Base-by-base conservation (phyloP, 371 early-diverging fungal species). In the Dentiscutata heterogama region DNA sequence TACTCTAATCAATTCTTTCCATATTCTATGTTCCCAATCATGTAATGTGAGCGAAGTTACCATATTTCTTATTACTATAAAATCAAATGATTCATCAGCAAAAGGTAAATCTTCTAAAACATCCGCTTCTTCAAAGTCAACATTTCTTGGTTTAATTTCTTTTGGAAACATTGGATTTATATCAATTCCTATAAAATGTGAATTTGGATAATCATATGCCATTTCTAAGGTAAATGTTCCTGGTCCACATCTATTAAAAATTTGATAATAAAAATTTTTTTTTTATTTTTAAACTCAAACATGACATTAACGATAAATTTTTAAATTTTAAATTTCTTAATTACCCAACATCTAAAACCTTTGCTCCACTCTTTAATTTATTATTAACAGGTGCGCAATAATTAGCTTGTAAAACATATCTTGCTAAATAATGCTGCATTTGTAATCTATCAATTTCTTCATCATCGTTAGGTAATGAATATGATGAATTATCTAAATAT, bases 131-230 rank as follows among this genome's bases (percentile, higher is more conserved):
- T 84, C 86, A 74, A 87, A 87, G 64, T 88, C 84, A 7, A 88
- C 86, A 81, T 92, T 92, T 54, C 54, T 78, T 7, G 92, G 92
- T 73, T 90, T 90, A 68, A 90, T 90, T 27, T 88, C 83, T 4
- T 84, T 80, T 0, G 92, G 92, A 71, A 89, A 92, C 83, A 89
- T 86, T 25, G 90, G 82, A 16, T 85, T 85, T 77, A 89, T 85
- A 83, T 92, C 92, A 11, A 92, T 83, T 25, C 92, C 92, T 72
- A 88, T 82, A 64, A 91, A 70, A 10, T 90, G 86, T 27, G 88
- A 85, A 1, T 89, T 84, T 4, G 92, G 91, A 74, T 86, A 91
- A 25, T 90, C 90, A 1, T 85, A 80, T 7, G 91, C 90, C 89
- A 91, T 90, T 84, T 92, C 92, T 7, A 72, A 53, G 0, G 51